Evolutionary conservation across 768 basidiomycete species (phyloP), one percentile per base, ranked within the genome.

Genomic region (Xanthoconium purpureum): DNA sequence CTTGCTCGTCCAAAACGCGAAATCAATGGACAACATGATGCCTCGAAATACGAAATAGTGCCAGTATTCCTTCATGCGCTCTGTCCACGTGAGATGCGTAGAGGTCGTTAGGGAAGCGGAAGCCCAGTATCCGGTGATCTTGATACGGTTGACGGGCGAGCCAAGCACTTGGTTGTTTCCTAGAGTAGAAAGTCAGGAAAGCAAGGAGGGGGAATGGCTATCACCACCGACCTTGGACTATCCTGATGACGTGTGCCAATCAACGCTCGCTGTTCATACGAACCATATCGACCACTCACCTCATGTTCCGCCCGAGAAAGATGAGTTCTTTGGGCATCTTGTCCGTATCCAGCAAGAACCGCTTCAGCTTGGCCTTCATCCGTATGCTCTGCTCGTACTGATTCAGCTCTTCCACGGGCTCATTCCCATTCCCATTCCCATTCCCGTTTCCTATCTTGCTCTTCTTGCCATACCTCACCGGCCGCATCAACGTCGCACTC

Each of bases 91-190:
- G 33, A 84, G 75, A 56, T 77, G 63, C 15, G 75, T 62, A 30
- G 76, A 72, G n/a, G 74, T 72, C 11, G 78, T 72, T 6, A 89
- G 77, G 5, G 88, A 87, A 24, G 79, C 77, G 5, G 90, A 86
- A 29, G 91, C 94, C 82, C 85, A 91, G 67, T 81, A 83, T 0
- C 89, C 93, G 0, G 89, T 91, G 52, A 95, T 89, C 70, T 92
- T 94, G 73, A 97, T 87, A 18, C 93, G 83, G 66, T 95, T 94
- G 1, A 93, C 89, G 0, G 93, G 93, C 3, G 89, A 89, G 14
- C 90, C 89, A 37, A 95, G 82, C 3, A 80, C 75, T 70, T 94
- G 89, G 63, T 93, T 93, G 70, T 92, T 92, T 17, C 87, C 80
- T 86, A 14, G 0, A 12, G 36, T 7, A 14, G 11, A 58, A 33